Evolutionary conservation across 106 monocot species (phyloP), one percentile per base, ranked within the genome.

Genomic region (Dendrobium chrysotoxum): DNA sequence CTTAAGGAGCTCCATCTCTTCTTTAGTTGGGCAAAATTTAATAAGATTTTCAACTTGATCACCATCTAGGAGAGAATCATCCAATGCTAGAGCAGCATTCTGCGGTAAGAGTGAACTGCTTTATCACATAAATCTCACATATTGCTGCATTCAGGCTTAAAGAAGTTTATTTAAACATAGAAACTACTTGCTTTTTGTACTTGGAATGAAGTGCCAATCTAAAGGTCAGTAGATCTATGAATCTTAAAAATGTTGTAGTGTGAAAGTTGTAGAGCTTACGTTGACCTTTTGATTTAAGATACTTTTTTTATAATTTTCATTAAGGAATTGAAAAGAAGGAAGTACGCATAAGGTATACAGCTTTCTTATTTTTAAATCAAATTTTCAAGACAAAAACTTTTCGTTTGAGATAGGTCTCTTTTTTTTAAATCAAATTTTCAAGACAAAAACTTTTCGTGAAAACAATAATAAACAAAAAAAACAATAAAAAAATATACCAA

Each of bases 1-100:
- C 95, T 95, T 95, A 31, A 95, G 85, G 70, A 87, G 87, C 66
- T 95, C 88, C 88, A 95, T 95, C 81, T 95, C 95, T 80, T 95
- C 95, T 82, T 95, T 95, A 72, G 92, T 92, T 31, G 95, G 95
- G 78, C 90, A 95, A 85, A 90, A 95, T 76, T 95, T 95, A 35
- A 95, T 88, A 31, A 95, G 82, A 83, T 92, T 95, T 76, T 92
- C 92, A 38, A 95, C 86, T 83, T 95, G 95, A 82, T 95, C 95
- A 76, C 81, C 87, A 87, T 95, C 92, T 65, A 95, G 87, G 78
- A 92, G 83, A 55, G 90, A 92, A 77, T 95, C 95, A 83, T 95
- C 95, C 88, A 95, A 76, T 45, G 95, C 88, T 74, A 95, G 82
- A 82, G 82, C 86, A 72, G 92, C 92, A 86, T 50, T 80, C 95